phyloP scores from a whole-genome alignment of 352 stramenopile species.

The Phytophthora vignae region DNA sequence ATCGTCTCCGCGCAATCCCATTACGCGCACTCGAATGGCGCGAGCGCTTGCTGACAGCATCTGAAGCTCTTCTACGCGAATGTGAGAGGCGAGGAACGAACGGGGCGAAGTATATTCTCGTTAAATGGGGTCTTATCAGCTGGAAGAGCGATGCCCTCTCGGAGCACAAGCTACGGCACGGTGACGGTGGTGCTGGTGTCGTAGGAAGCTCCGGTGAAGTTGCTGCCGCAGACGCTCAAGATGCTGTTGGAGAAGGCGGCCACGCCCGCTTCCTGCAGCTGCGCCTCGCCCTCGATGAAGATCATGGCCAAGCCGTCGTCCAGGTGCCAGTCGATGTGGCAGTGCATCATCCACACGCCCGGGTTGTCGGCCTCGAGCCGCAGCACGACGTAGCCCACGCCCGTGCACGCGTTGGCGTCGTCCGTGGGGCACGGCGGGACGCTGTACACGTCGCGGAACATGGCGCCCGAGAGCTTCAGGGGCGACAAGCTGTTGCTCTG shows the following conservation, averaged over 20 bases:
- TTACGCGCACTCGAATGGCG: not conserved
- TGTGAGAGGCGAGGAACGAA: not conserved
- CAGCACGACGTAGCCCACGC: slow-evolving; percentile 33
- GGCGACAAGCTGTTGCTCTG: slow-evolving; percentile 14
- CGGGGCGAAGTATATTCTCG: not conserved
- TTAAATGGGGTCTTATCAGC: too few relatives aligned
- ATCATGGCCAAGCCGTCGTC: slow-evolving; percentile 39
- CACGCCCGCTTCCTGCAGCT: slow-evolving; percentile 16
- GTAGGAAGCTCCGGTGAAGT: slow-evolving; percentile 24
- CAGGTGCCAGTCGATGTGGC: slow-evolving; percentile 47
- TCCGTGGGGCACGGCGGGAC: slow-evolving; percentile 29
- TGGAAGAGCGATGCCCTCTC: not conserved
- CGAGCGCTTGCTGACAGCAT: slow-evolving; percentile 3
- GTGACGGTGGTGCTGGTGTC: slow-evolving; percentile 9
- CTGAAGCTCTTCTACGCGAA: slow-evolving; percentile 1
- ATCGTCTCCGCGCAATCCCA: slow-evolving; percentile 22
- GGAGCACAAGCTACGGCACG: slow-evolving; percentile 15
- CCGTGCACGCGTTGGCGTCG: slow-evolving; percentile 13
- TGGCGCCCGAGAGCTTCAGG: slow-evolving; percentile 33
- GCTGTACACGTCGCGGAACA: slow-evolving; percentile 42
- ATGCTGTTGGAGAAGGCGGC: slow-evolving; percentile 30
- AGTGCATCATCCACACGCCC: slow-evolving; percentile 46
- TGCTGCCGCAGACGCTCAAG: slow-evolving; percentile 31
- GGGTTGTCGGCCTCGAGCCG: slow-evolving; percentile 40
- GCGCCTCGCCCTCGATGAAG: slow-evolving; percentile 35